A percentile compares a stretch with the other conserved stretches of the same genome.
phyloP scores from a whole-genome alignment of 768 basidiomycete genomes.

The Mycena maculata region DNA sequence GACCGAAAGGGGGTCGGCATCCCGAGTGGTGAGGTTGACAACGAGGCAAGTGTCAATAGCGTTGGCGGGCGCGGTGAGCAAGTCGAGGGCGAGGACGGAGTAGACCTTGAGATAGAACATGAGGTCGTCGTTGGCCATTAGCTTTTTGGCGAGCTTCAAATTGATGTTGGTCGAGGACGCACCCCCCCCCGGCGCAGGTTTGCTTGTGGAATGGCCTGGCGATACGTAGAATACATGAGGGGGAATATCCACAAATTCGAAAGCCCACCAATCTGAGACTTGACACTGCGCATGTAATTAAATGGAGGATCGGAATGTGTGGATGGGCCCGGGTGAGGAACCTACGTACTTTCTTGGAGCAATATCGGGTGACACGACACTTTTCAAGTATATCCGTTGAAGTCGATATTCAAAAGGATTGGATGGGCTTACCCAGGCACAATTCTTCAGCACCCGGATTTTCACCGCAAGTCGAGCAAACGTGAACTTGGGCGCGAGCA shows the following conservation, averaged over 20 bases:
- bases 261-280: constrained; percentile 19
- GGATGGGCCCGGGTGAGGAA: no score
- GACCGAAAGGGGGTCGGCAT: constrained; percentile 14
- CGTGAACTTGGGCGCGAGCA: constrained; percentile 1
- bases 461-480: constrained; percentile 23
- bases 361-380: constrained; percentile 20
- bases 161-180: constrained; percentile 13
- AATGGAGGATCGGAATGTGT: not conserved
- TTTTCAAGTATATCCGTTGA: not conserved
- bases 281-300: constrained; percentile 4
- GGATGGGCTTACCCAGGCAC: constrained; percentile 8
- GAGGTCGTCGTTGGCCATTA: constrained; percentile 18
- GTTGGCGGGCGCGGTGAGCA: constrained; percentile 15
- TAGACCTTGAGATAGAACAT: constrained; percentile 27
- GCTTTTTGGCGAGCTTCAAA: constrained; percentile 26
- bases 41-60: constrained; percentile 17
- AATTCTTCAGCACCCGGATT: constrained; percentile 14
- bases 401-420: not conserved
- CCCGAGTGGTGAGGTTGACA: constrained; percentile 11
- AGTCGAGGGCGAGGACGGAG: constrained; percentile 17
- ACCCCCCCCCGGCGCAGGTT: not conserved
- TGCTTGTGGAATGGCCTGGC: constrained; percentile 13
- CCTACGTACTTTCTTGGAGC: constrained; percentile 18
- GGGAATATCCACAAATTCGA: not conserved
- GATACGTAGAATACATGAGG: not conserved